These are phyloP conservation scores for Lophiostoma macrostomum DNA, from an alignment of 495 filamentous ascomycete genomes.

Conservation along the genomic window DNA sequence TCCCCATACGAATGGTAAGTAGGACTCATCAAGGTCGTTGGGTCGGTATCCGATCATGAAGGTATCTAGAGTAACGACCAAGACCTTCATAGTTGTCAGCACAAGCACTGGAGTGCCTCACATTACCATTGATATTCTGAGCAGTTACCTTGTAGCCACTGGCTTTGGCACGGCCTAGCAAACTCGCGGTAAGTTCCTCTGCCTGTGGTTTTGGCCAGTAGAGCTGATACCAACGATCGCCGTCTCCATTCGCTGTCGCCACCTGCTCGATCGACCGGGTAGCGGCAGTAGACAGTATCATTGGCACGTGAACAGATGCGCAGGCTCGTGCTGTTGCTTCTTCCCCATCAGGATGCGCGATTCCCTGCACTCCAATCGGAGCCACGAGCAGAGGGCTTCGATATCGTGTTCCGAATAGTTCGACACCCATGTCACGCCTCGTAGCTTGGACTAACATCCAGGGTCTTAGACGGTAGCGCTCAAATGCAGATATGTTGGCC, in stretches of 20 bases:
- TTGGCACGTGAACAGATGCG: constrained; percentile 19
- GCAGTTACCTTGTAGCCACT: constrained; percentile 34
- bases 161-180: constrained; percentile 31
- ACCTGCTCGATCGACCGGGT: constrained; percentile 33
- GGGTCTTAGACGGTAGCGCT: constrained; percentile 30
- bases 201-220: constrained; percentile 31
- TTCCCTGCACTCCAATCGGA: constrained; percentile 40
- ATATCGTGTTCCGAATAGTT: constrained; percentile 33
- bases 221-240: constrained; percentile 33
- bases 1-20: constrained; percentile 33
- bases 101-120: no score
- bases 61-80: constrained; percentile 37
- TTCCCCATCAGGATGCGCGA: constrained; percentile 36
- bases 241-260: constrained; percentile 30
- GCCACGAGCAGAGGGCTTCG: constrained; percentile 33
- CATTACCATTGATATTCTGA: no score
- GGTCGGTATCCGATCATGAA: constrained; percentile 35
- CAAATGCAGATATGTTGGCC: constrained; percentile 28
- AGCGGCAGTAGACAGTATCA: constrained; percentile 31
- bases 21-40: constrained; percentile 30
- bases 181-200: constrained; percentile 30
- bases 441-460: constrained; percentile 47
- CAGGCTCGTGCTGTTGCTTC: constrained; percentile 30
- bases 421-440: constrained; percentile 27
- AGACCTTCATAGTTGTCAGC: no score